phyloP scores from a whole-genome alignment of 129 eudicot genomes.

The Helianthus annuus region DNA sequence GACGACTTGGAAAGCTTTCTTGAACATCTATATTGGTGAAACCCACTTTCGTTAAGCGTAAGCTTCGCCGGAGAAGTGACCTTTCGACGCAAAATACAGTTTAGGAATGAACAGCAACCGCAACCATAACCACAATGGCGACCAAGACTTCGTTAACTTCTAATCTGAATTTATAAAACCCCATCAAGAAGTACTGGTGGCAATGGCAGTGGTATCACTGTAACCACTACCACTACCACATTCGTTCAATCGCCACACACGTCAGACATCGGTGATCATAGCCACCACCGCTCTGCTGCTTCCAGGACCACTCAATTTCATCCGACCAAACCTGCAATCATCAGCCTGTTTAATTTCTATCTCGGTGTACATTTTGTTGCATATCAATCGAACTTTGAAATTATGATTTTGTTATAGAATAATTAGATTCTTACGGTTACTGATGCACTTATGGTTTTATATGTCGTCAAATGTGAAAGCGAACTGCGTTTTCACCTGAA shows the following conservation, averaged over 20 bases:
- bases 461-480: no score
- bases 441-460: no score
- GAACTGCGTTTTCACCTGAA: no score
- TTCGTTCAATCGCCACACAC: conserved; percentile 13
- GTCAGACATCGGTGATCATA: conserved; percentile 28
- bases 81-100: conserved; percentile 11
- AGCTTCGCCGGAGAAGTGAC: no score
- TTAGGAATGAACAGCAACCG: background rate
- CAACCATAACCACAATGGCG: background rate
- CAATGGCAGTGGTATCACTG: conserved; percentile 8
- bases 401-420: background rate
- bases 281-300: conserved; percentile 26
- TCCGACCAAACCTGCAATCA: conserved; percentile 48
- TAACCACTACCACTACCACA: conserved; percentile 7
- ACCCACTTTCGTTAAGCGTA: no score
- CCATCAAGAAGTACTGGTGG: conserved; percentile 24
- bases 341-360: conserved; percentile 71
- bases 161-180: conserved; percentile 22
- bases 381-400: background rate
- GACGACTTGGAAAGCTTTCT: no score
- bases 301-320: conserved; percentile 43
- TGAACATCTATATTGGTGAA: no score
- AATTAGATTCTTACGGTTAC: background rate
- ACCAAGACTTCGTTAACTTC: background rate
- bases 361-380: conserved; percentile 50